phyloP scores from a whole-genome alignment of 2,329 filamentous ascomycete species.

The Xylariales sp. region DNA sequence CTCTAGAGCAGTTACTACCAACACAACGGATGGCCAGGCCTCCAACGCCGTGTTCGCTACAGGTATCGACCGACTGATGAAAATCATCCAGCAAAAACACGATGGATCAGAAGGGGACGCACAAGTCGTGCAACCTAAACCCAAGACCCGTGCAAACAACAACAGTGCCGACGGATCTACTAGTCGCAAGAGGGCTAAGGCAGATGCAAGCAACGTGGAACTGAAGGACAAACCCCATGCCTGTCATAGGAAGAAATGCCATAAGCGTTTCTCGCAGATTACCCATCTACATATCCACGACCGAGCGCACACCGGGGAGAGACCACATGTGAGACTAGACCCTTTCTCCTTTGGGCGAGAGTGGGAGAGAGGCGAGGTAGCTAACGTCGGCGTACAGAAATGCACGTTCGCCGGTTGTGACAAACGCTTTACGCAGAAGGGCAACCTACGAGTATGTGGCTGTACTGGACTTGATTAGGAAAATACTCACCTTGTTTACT shows the following conservation, averaged over 20 bases:
- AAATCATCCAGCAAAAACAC: conserved; percentile 79
- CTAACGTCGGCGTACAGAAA: conserved; percentile 34
- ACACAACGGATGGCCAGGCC: conserved; percentile 59
- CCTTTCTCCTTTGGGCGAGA: no score
- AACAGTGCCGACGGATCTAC: conserved; percentile 42
- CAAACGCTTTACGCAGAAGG: conserved; percentile 86
- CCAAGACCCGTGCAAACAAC: conserved; percentile 12
- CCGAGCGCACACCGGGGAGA: conserved; percentile 87
- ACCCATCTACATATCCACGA: conserved; percentile 93
- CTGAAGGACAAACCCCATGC: conserved; percentile 65
- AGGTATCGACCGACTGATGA: conserved; percentile 88
- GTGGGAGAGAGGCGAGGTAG: background rate
- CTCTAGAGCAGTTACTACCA: conserved; percentile 58
- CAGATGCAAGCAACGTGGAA: conserved; percentile 28
- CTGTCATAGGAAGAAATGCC: conserved; percentile 80
- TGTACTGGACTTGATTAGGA: background rate
- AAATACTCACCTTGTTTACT: conserved; percentile 28
- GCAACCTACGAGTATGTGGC: conserved; percentile 81
- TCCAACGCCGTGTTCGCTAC: conserved; percentile 77
- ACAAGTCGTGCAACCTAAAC: conserved; percentile 11
- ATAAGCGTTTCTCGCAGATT: conserved; percentile 88
- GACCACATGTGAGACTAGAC: conserved; percentile 79
- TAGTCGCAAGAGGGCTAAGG: conserved; percentile 47
- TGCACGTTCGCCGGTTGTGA: conserved; percentile 58
- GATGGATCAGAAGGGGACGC: conserved; percentile 44